Percentiles rank a stretch among this genome's conserved stretches.
phyloP scores from a whole-genome alignment of 2,329 filamentous ascomycete species.

The Phaeosphaeriaceae sp. region DNA sequence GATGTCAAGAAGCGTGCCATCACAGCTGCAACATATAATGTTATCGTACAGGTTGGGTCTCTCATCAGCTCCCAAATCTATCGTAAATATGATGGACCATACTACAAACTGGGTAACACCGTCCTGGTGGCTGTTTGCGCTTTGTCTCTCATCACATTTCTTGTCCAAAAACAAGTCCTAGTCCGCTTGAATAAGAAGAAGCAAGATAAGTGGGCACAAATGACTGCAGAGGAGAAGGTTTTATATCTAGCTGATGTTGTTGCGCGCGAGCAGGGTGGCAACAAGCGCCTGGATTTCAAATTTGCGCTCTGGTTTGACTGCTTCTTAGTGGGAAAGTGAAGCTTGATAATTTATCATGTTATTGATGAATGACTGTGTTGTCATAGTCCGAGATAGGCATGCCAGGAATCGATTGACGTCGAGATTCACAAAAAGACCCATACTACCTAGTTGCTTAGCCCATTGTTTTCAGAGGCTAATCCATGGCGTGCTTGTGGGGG shows the following conservation, averaged over 20 bases:
- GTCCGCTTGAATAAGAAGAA: conserved; percentile 34
- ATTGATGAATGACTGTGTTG: no score
- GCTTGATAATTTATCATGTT: no score
- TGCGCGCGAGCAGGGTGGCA: conserved; percentile 41
- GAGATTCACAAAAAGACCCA: not conserved
- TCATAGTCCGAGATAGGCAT: no score
- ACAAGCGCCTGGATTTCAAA: conserved; percentile 50
- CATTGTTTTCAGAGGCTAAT: conserved; percentile 6
- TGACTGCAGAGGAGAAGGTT: conserved; percentile 57
- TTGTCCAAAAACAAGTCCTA: conserved; percentile 56
- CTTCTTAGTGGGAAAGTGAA: no score
- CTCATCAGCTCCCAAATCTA: conserved; percentile 56
- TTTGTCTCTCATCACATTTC: conserved; percentile 57
- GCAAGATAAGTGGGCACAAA: conserved; percentile 57
- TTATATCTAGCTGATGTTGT: conserved; percentile 54
- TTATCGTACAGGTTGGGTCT: conserved; percentile 50
- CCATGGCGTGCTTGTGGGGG: conserved; percentile 17
- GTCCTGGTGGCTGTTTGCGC: conserved; percentile 58
- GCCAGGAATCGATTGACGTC: no score
- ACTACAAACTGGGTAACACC: conserved; percentile 61
- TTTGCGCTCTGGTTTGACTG: conserved; percentile 33
- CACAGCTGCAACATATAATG: conserved; percentile 68
- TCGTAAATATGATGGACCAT: conserved; percentile 59
- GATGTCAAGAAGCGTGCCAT: conserved; percentile 67
- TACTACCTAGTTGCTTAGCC: not conserved